Evolutionary conservation across 2,329 filamentous ascomycete genomes (phyloP), one percentile per base, ranked within the genome.

Genomic region (Microcyclospora pomicola): DNA sequence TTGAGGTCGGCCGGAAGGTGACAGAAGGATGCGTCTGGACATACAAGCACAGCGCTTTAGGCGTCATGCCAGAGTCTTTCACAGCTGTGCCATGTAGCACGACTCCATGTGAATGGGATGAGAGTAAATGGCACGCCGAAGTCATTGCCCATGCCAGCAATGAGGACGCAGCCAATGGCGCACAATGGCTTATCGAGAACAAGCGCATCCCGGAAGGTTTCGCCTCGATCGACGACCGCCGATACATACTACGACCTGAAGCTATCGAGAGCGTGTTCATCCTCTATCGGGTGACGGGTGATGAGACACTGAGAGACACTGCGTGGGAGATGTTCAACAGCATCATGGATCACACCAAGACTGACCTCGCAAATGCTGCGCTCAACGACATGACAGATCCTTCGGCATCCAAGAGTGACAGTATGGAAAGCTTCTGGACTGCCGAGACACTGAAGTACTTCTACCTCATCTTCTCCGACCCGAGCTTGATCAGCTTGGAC

Each of bases 391-490:
- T 68, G 6, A 62, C 58, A 0, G 56, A 57, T 14, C 14, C 30
- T 15, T n/a, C 12, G 30, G 14, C 30, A 31, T 9, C 12, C 6
- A 48, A 54, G 39, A 50, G 51, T 35, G 66, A 69, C 46, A 59
- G 56, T 14, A 67, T 67, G 63, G 66, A 69, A 57, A 65, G 59
- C 40, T 68, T 67, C 49, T 69, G 65, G 64, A 56, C 65, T 58
- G 64, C 63, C 1, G 65, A 67, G 49, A 68, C 65, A 36, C 49
- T 69, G 35, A 69, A 69, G 46, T 69, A 68, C 43, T 93, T 91
- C 48, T 94, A 85, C 57, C 59, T 94, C 40, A 68, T 93, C 35
- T 94, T 82, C 56, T 75, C 75, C 15, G 70, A 77, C 40, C 77
- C 80, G 0, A 66, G 71, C 12, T 49, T 76, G 27, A 64, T 82